Percentiles rank a stretch among this genome's conserved stretches.
Evolutionary conservation across 169 alveolate genomes (phyloP).

Genomic region (Sarcocystis neurona): DNA sequence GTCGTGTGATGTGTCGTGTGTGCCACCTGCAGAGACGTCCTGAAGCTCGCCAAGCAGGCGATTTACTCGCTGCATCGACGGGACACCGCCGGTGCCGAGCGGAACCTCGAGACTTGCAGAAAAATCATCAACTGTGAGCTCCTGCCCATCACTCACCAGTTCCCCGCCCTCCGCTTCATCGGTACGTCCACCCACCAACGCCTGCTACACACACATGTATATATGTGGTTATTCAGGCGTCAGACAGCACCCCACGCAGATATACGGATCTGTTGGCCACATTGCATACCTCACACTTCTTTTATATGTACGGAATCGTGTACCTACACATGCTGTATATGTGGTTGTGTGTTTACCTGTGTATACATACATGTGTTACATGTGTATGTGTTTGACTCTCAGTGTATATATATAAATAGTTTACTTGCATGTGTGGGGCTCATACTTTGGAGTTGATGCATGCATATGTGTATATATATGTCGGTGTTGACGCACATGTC

Average conservation of each 20-base stretch:
- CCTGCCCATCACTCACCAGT: neutral
- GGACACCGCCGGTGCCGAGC: neutral
- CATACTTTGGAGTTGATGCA: too few relatives aligned
- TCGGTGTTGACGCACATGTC: too few relatives aligned
- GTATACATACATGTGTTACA: too few relatives aligned
- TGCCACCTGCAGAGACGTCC: constrained; percentile 30
- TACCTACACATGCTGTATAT: too few relatives aligned
- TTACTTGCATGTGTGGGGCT: too few relatives aligned
- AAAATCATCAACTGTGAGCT: neutral
- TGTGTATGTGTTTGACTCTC: too few relatives aligned
- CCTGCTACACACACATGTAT: neutral
- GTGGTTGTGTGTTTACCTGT: neutral
- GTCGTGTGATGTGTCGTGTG: too few relatives aligned
- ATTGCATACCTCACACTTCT: too few relatives aligned
- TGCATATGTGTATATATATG: too few relatives aligned
- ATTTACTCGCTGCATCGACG: constrained; percentile 31
- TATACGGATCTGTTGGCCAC: neutral
- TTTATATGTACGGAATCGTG: too few relatives aligned
- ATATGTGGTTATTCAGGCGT: too few relatives aligned
- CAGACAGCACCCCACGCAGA: neutral
- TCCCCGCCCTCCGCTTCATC: constrained; percentile 43
- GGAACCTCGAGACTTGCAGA: neutral
- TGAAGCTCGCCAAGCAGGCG: constrained; percentile 39
- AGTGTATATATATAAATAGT: too few relatives aligned
- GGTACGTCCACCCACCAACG: neutral